Evolutionary conservation across 208 protist genomes (phyloP), one percentile per base, ranked within the genome.

Genomic region (Borovskyia barvae): DNA sequence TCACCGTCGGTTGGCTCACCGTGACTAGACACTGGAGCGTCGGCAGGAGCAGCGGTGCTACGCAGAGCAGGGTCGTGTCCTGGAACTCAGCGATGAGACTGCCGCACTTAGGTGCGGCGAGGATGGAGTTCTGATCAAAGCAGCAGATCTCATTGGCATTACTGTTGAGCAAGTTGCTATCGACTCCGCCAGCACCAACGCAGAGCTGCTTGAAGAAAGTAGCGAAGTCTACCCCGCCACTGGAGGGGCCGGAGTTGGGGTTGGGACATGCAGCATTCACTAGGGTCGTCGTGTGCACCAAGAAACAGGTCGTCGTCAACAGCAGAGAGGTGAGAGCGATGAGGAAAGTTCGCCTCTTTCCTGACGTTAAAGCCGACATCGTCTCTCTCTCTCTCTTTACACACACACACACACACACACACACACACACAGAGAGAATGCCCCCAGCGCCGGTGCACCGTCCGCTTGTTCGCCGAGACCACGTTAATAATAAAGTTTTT

Each of bases 121-220:
- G 7, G 8, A 19, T 43, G 39, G 39, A 12, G 39, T 43, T 43
- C n/a, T 19, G 22, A 19, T 43, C 14, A 5, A 43, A 6, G 14
- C 39, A 43, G 39, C 39, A 43, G 39, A 43, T 17, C n/a, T 6
- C 5, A 12, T 12, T 5, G n/a, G n/a, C 22, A 19, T 19, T 24
- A 5, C n/a, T n/a, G 39, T 43, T n/a, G 7, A 43, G 39, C 8
- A 5, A 6, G 7, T 12, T 19, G 14, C 3, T 5, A 5, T 5
- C 14, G 7, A 19, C 22, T 12, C 5, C 7, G 7, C 8, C 7
- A 19, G 39, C 14, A 5, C n/a, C 22, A 5, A 43, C 3, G 39
- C 39, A 43, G 39, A 43, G 39, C 39, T 12, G 22, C 39, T 43
- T 43, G 39, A 43, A 43, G 39, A 43, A 43, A 5, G 39, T n/a